Conservation (phyloP, 1,284 basidiomycete species). For the Naganishia sp. region DNA sequence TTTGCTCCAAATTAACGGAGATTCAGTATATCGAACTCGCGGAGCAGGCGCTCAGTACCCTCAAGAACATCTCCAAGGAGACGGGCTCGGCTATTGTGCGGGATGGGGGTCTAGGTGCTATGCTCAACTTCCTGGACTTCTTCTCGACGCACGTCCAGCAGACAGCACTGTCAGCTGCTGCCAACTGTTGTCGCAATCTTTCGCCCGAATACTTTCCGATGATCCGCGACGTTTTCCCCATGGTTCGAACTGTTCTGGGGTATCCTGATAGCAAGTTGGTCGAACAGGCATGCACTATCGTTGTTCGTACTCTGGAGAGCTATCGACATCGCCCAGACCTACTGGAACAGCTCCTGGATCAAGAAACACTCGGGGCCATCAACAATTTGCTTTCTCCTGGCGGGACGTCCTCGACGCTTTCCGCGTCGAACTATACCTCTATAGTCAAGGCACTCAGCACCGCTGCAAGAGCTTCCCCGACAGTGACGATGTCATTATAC, state of each 20-base stretch:
- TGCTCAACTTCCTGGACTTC: slow-evolving; percentile 92
- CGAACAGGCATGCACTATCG: slow-evolving; percentile 87
- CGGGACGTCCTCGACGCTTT: slow-evolving; percentile 79
- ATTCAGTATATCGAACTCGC: slow-evolving; percentile 96
- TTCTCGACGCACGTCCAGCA: slow-evolving; percentile 95
- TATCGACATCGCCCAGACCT: slow-evolving; percentile 82
- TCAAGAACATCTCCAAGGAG: slow-evolving; percentile 68
- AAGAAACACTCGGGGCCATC: slow-evolving; percentile 77
- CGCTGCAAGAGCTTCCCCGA: slow-evolving; percentile 79
- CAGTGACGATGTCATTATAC: slow-evolving; percentile 77
- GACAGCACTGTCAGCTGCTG: slow-evolving; percentile 90
- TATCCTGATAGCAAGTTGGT: slow-evolving; percentile 92
- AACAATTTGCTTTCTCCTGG: slow-evolving; percentile 81
- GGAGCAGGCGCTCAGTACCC: slow-evolving; percentile 95
- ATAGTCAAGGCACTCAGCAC: slow-evolving; percentile 83
- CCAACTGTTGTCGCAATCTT: slow-evolving; percentile 90
- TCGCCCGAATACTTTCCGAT: slow-evolving; percentile 81
- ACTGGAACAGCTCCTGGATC: slow-evolving; percentile 79
- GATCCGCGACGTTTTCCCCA: slow-evolving; percentile 86
- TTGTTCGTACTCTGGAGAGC: slow-evolving; percentile 87
- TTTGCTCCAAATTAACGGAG: slow-evolving; percentile 92
- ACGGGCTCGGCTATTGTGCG: slow-evolving; percentile 90
- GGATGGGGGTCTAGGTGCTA: slow-evolving; percentile 84
- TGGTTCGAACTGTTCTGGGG: slow-evolving; percentile 82
- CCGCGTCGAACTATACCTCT: slow-evolving; percentile 80